phyloP scores from a whole-genome alignment of 2,329 filamentous ascomycete genomes.

The Lasiodiplodia citricola region DNA sequence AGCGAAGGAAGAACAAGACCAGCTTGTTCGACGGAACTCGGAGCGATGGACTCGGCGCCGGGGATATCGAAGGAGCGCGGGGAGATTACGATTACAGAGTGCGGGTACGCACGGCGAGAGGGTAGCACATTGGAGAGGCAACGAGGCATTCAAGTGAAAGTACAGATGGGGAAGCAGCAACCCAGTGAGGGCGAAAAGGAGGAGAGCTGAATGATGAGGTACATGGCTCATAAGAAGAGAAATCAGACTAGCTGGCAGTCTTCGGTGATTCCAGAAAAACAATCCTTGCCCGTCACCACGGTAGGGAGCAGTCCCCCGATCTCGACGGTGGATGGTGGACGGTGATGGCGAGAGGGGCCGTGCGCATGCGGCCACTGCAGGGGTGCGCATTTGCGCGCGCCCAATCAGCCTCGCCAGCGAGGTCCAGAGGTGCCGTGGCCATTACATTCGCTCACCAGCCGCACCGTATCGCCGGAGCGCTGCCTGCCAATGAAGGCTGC shows the following conservation, averaged over 20 bases:
- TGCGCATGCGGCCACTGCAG: background rate
- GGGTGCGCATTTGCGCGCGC: background rate
- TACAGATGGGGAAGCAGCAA: slow-evolving; percentile 23
- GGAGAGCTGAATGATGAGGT: background rate
- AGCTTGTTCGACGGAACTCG: slow-evolving; percentile 3
- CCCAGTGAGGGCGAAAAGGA: background rate
- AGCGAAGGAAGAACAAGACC: slow-evolving; percentile 21
- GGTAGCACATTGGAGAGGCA: background rate
- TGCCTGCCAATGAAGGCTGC: slow-evolving; percentile 7
- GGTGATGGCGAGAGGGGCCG: background rate
- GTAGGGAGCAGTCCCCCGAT: background rate
- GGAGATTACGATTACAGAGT: slow-evolving; percentile 18
- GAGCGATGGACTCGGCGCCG: background rate
- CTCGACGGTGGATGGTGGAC: slow-evolving; percentile 15
- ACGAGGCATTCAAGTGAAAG: background rate
- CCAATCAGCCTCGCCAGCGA: slow-evolving; percentile 8
- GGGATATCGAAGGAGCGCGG: background rate
- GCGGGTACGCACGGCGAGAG: background rate
- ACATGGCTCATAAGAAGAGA: slow-evolving; percentile 3
- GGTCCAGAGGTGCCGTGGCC: background rate
- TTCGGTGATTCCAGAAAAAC: slow-evolving; percentile 5
- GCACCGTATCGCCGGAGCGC: slow-evolving; percentile 2
- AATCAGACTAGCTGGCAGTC: background rate
- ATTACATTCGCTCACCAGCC: slow-evolving; percentile 8
- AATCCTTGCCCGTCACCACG: background rate